A percentile compares a stretch with the other conserved stretches of the same genome.
Evolutionary conservation across 768 basidiomycete species (phyloP).

Genomic region (Atractiella rhizophila): DNA sequence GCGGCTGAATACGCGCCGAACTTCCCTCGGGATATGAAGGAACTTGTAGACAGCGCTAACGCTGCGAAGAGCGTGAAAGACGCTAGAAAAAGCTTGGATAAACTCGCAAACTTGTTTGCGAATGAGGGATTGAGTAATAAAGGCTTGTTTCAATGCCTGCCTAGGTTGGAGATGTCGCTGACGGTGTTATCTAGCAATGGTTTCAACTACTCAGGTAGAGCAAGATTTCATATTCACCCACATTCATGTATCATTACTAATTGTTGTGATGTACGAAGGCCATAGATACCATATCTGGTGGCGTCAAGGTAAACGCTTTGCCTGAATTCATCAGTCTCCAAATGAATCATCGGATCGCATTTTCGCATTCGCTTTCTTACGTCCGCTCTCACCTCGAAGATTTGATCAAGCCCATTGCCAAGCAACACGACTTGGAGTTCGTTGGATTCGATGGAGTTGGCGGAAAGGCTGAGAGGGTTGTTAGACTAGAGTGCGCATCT

Average conservation of each 20-base stretch:
- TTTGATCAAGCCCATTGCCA: neutral
- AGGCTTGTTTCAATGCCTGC: no score
- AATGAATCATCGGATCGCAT: neutral
- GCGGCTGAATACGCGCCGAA: neutral
- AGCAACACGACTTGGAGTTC: neutral
- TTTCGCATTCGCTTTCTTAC: neutral
- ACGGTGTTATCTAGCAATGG: no score
- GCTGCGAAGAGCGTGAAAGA: no score
- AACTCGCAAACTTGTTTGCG: neutral
- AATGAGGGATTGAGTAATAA: neutral
- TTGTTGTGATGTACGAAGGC: neutral
- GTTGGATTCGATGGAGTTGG: neutral
- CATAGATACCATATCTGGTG: neutral
- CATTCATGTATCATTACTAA: neutral
- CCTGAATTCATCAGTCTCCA: neutral
- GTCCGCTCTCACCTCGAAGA: neutral
- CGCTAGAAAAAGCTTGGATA: neutral
- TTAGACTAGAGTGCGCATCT: no score
- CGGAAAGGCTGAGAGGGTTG: no score
- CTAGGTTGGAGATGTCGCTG: no score
- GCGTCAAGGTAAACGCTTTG: constrained; percentile 5
- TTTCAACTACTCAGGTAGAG: no score
- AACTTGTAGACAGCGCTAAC: neutral
- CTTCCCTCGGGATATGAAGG: neutral
- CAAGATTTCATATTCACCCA: neutral